These are phyloP conservation scores for Phytophthora palmivora DNA, from an alignment of 352 stramenopile species.

Conservation along the genomic window DNA sequence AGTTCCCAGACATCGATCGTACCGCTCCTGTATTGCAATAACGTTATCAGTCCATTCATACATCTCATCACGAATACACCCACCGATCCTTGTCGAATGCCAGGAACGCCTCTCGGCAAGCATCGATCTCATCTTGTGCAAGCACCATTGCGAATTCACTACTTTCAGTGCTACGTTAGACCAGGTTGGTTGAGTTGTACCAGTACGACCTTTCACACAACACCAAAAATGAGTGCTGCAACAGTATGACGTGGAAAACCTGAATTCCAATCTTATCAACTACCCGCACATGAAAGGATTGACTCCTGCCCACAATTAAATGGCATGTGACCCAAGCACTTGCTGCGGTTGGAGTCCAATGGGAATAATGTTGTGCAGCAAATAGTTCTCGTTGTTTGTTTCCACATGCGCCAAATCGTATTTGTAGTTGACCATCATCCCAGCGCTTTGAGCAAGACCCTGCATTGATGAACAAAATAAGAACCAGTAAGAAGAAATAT, in stretches of 20 bases:
- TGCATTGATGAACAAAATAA: conserved; percentile 25
- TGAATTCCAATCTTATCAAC: background rate
- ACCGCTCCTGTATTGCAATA: conserved; percentile 61
- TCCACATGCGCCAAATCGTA: conserved; percentile 80
- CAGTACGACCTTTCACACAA: conserved; percentile 29
- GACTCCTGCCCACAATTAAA: conserved; percentile 10
- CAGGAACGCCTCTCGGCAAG: conserved; percentile 96
- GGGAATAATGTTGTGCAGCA: conserved; percentile 80
- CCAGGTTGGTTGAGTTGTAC: background rate
- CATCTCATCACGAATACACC: background rate
- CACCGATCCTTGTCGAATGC: conserved; percentile 97
- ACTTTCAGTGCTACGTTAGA: background rate
- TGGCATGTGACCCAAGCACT: conserved; percentile 44
- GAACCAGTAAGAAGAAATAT: background rate
- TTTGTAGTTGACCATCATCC: conserved; percentile 91
- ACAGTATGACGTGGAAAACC: background rate
- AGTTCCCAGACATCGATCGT: conserved; percentile 97
- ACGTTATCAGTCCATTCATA: background rate
- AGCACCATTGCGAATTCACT: conserved; percentile 66
- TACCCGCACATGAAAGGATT: background rate
- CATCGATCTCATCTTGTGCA: conserved; percentile 96
- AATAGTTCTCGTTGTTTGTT: conserved; percentile 85
- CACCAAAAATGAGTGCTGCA: conserved; percentile 18
- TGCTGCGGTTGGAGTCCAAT: conserved; percentile 73
- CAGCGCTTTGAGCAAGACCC: conserved; percentile 76